Evolutionary conservation across 2,329 filamentous ascomycete genomes (phyloP).

Genomic region (Thelonectria blattea): DNA sequence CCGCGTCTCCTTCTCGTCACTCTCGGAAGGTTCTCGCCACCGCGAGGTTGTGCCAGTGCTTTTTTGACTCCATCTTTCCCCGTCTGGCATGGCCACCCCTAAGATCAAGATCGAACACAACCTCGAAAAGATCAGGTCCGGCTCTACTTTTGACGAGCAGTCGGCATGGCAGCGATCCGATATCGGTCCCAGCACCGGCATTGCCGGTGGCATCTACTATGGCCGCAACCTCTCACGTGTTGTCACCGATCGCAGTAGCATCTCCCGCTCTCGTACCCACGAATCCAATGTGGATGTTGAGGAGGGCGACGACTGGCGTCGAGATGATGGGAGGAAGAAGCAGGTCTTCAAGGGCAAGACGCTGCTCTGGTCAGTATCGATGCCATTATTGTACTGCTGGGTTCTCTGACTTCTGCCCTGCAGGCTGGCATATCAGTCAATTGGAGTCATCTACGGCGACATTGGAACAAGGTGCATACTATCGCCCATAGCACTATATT

Average conservation of each 20-base stretch:
- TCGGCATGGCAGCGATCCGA: slow-evolving; percentile 1
- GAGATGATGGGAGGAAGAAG: slow-evolving; percentile 4
- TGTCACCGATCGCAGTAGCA: background rate
- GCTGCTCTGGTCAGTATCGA: background rate
- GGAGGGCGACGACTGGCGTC: background rate
- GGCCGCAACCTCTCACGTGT: background rate
- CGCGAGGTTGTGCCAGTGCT: background rate
- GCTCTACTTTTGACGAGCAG: background rate
- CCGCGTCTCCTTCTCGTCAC: background rate
- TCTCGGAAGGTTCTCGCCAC: background rate
- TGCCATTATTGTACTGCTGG: background rate
- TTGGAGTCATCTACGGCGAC: slow-evolving; percentile 71
- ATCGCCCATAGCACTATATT: background rate
- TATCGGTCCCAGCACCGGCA: background rate
- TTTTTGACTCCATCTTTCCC: background rate
- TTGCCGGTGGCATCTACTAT: slow-evolving; percentile 4
- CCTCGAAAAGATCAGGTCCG: background rate
- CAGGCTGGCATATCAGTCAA: slow-evolving; percentile 65
- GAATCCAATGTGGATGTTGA: background rate
- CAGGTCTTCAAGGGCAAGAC: slow-evolving; percentile 2
- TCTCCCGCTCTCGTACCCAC: slow-evolving; percentile 4
- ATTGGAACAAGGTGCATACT: slow-evolving; percentile 53
- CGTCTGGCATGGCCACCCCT: background rate
- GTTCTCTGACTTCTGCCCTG: background rate
- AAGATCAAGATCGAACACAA: background rate